phyloP scores from a whole-genome alignment of 192 early-diverging fungal genomes.

The Rhizophagus sp. region DNA sequence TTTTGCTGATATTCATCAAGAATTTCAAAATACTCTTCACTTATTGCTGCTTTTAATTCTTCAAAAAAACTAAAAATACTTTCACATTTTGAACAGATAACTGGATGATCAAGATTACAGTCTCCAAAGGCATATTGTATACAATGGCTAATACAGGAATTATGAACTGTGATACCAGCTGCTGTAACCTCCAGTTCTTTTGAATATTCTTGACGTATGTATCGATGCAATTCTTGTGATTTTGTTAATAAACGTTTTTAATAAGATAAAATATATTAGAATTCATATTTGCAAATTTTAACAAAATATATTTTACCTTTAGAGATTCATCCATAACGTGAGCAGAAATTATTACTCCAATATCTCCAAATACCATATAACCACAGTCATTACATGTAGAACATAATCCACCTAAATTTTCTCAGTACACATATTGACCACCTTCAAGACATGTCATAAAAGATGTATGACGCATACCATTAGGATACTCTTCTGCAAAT shows the following conservation, averaged over 20 bases:
- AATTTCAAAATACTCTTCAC: neutral
- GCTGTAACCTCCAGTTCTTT: neutral
- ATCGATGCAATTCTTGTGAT: neutral
- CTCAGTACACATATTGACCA: no score
- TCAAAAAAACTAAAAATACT: neutral
- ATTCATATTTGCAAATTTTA: neutral
- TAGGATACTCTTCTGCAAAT: neutral
- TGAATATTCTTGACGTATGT: neutral
- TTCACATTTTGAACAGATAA: no score
- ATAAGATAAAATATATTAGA: neutral
- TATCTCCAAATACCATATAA: no score
- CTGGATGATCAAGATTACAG: no score
- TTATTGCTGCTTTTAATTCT: slow-evolving; percentile 1
- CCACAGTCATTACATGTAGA: no score
- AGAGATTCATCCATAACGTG: neutral
- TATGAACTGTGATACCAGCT: neutral
- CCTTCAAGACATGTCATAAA: no score
- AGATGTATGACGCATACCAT: neutral
- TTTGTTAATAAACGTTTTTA: no score
- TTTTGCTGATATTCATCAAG: no score
- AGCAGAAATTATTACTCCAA: no score
- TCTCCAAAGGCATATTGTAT: no score
- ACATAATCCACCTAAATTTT: no score
- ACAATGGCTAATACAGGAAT: slow-evolving; percentile 16
- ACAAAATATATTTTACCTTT: neutral